Conservation (phyloP, 441 rosid species). For the Eruca vesicaria region DNA sequence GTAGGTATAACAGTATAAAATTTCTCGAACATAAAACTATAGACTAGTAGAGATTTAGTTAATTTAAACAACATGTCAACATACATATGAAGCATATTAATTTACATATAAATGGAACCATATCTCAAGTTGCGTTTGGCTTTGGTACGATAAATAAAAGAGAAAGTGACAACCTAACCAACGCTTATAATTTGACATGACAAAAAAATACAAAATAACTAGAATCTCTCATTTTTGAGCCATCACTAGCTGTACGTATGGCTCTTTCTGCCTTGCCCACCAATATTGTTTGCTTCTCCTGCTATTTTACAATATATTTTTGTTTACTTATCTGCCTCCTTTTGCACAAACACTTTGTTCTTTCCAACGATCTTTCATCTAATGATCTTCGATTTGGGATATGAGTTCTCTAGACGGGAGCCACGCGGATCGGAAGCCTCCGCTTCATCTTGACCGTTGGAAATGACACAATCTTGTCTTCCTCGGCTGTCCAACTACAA, state of each 20-base stretch:
- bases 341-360: not conserved
- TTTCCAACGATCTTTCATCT: not conserved
- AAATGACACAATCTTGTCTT: conserved; percentile 71
- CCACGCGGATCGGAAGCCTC: conserved; percentile 71
- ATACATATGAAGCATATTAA: not conserved
- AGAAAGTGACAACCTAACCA: conserved; percentile 37
- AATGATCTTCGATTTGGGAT: not conserved
- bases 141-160: conserved; percentile 33
- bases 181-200: conserved; percentile 35
- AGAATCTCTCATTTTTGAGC: conserved; percentile 15
- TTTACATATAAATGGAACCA: conserved; percentile 2
- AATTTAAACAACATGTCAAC: not conserved
- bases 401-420: conserved; percentile 19
- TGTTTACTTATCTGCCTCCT: conserved; percentile 9
- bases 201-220: conserved; percentile 1
- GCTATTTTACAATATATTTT: not conserved
- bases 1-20: not conserved
- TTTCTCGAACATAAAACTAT: not conserved
- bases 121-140: conserved; percentile 29
- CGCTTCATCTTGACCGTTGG: conserved; percentile 90
- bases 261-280: conserved; percentile 27
- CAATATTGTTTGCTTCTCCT: conserved; percentile 26
- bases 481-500: conserved; percentile 80
- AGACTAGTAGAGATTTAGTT: not conserved
- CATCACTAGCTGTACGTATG: conserved; percentile 36